Percentiles rank a stretch among this genome's conserved stretches.
Evolutionary conservation across 495 filamentous ascomycete species (phyloP).

Genomic region (Tuber umbilicatum): DNA sequence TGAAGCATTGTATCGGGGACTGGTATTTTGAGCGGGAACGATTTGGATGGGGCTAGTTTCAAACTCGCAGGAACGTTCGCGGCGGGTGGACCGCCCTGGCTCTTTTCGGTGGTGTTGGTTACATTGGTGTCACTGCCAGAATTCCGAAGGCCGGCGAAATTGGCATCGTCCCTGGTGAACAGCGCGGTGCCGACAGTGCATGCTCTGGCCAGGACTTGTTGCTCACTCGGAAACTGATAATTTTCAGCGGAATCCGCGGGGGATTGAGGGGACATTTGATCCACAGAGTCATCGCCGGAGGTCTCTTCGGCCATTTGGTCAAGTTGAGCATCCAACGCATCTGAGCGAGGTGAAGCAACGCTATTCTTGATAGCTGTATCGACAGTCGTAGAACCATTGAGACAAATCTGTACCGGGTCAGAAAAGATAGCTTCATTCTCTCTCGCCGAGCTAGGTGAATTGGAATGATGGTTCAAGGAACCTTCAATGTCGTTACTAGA

Average conservation of each 20-base stretch:
- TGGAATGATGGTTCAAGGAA: too few species aligned
- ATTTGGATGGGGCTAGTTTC: background rate
- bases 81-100: too few species aligned
- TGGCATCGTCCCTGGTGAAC: background rate
- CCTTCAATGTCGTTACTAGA: too few species aligned
- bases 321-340: fast-evolving
- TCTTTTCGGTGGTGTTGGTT: background rate
- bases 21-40: background rate
- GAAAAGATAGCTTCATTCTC: too few species aligned
- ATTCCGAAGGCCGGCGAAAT: background rate
- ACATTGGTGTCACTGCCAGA: fast-evolving
- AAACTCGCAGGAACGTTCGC: background rate
- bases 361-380: too few species aligned
- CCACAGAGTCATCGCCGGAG: background rate
- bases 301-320: background rate
- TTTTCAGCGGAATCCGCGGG: background rate
- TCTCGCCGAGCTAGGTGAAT: too few species aligned
- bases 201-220: background rate
- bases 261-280: background rate
- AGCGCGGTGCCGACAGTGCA: background rate
- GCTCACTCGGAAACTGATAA: background rate
- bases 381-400: too few species aligned
- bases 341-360: background rate
- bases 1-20: background rate
- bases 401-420: too few species aligned